Evolutionary conservation across 148 eudicot genomes (phyloP), one percentile per base, ranked within the genome.

Genomic region (Tetragonia tetragonoides): DNA sequence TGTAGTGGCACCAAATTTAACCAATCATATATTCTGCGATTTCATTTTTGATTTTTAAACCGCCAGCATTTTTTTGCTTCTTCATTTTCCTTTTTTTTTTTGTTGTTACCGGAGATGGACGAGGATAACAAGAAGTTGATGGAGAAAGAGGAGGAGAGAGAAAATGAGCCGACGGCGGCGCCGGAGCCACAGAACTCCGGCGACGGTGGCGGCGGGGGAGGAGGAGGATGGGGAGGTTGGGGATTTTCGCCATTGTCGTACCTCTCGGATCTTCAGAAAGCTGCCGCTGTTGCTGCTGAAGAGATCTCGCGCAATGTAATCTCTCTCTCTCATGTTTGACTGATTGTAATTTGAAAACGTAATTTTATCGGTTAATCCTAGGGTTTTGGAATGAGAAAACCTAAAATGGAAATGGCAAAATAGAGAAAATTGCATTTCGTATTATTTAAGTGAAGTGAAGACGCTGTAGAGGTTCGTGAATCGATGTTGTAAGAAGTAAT

Each of bases 261-360:
- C 78, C 76, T 95, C 23, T 86, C 97, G 10, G 98, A 95, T 91
- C 91, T 95, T 76, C 98, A 95, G 75, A 95, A 91, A 86, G 98
- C 94, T 23, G 97, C 93, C 16, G 71, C 90, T 6, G 83, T 79
- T 49, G 92, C 92, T 20, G 97, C 98, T 10, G 96, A 92, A 79
- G 98, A 91, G 97, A 95, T 95, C 88, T 88, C 98, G 46, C 97
- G 98, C 87, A 95, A 90, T 87, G 98, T 95, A 92, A 44, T 79
- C 68, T n/a, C 37, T 24, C 39, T 69, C 60, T 75, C 28, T 80
- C 20, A 57, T 37, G 39, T 20, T 44, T 15, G 41, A 8, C 46
- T 70, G 16, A 28, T 23, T 60, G 51, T 37, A 44, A 8, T 6
- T 62, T 51, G 71, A 38, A 28, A 28, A 28, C 34, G 14, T 16